A percentile compares a stretch with the other conserved stretches of the same genome.
Evolutionary conservation across 176 grass and related monocot species (phyloP).

Genomic region (Guadua angustifolia): DNA sequence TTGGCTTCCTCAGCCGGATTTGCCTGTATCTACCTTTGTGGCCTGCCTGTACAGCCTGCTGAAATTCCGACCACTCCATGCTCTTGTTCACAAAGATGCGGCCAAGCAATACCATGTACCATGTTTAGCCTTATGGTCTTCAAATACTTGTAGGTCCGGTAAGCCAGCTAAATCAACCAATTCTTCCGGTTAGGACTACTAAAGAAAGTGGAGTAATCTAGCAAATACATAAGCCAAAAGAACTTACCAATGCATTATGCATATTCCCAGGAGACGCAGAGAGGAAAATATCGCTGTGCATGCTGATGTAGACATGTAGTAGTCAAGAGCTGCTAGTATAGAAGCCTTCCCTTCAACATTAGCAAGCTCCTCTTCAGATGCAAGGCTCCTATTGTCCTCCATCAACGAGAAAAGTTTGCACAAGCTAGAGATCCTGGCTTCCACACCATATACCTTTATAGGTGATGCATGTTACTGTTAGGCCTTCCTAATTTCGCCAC

Average conservation of each 20-base stretch:
- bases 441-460: conserved; percentile 81
- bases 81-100: conserved; percentile 83
- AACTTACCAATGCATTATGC: conserved; percentile 90
- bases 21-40: conserved; percentile 84
- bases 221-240: neutral
- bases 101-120: conserved; percentile 86
- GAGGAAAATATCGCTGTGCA: conserved; percentile 79
- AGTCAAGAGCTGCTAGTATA: conserved; percentile 88
- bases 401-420: conserved; percentile 77
- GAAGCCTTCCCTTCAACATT: conserved; percentile 85
- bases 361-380: conserved; percentile 64
- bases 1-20: conserved; percentile 82
- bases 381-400: conserved; percentile 88
- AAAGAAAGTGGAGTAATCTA: neutral
- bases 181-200: conserved; percentile 17
- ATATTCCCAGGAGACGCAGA: conserved; percentile 93
- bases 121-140: conserved; percentile 92
- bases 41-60: conserved; percentile 63
- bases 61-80: conserved; percentile 77
- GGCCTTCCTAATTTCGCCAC: neutral
- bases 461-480: conserved; percentile 31
- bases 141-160: conserved; percentile 78
- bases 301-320: conserved; percentile 86
- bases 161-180: conserved; percentile 60
- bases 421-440: conserved; percentile 75